phyloP scores from a whole-genome alignment of 2,329 filamentous ascomycete species.

The Fusarium sp. region DNA sequence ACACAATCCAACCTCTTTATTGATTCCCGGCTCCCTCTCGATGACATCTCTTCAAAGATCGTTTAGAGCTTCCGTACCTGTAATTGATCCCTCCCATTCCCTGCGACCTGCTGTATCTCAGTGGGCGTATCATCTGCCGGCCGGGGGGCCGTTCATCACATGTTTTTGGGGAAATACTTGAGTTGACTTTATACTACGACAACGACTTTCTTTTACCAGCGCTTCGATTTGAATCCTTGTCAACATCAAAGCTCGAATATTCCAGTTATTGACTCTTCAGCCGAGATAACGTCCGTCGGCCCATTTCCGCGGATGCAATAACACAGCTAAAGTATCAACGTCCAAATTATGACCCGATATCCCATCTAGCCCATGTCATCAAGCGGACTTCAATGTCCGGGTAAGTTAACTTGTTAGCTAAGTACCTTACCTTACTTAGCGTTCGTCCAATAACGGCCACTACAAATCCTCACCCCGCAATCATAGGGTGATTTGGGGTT shows the following conservation, averaged over 20 bases:
- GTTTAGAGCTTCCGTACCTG: neutral
- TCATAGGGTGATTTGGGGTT: slow-evolving; percentile 19
- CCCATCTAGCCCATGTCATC: slow-evolving; percentile 6
- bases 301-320: neutral
- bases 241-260: neutral
- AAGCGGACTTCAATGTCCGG: slow-evolving; percentile 41
- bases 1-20: neutral
- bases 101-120: neutral
- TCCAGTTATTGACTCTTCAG: neutral
- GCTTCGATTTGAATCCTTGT: neutral
- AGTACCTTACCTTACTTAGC: neutral
- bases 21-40: neutral
- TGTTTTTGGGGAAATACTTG: neutral
- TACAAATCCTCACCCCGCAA: slow-evolving; percentile 27
- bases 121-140: neutral
- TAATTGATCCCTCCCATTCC: neutral
- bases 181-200: neutral
- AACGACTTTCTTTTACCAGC: neutral
- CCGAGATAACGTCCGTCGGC: neutral
- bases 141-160: neutral
- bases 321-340: neutral
- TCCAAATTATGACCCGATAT: neutral
- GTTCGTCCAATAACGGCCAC: slow-evolving; percentile 29
- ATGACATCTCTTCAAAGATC: neutral
- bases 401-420: neutral